Evolutionary conservation across 169 alveolate genomes (phyloP).

Genomic region (Eimeria mitis): DNA sequence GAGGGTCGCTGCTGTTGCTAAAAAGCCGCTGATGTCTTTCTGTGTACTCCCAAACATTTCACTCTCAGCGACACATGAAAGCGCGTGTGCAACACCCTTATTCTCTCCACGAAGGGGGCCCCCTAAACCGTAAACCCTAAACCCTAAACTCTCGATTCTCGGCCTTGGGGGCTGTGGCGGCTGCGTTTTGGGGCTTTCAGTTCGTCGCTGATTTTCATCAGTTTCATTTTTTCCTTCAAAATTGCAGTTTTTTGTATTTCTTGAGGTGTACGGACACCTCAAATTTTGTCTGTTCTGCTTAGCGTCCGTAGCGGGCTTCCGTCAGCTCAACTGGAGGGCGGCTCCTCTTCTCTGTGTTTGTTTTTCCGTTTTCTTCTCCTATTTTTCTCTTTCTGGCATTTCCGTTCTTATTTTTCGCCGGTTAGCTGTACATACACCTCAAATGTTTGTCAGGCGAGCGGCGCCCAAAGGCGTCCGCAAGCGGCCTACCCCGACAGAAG

Average conservation of each 20-base stretch:
- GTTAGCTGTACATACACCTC: not conserved
- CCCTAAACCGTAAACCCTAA: constrained; percentile 66
- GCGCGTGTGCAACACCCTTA: not conserved
- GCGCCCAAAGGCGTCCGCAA: constrained; percentile 38
- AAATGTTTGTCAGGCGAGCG: constrained; percentile 20
- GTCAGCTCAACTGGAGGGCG: too few species aligned
- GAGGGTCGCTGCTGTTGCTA: not conserved
- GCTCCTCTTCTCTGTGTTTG: not conserved
- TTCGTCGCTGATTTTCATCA: not conserved
- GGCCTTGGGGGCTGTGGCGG: constrained; percentile 24
- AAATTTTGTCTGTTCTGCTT: not conserved
- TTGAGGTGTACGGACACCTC: constrained; percentile 33
- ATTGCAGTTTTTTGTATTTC: not conserved
- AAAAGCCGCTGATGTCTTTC: not conserved
- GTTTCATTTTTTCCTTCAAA: not conserved
- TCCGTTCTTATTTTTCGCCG: too few species aligned
- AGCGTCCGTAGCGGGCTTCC: not conserved
- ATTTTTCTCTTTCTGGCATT: too few species aligned
- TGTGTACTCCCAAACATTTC: not conserved
- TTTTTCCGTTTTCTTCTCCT: not conserved
- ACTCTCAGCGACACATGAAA: not conserved
- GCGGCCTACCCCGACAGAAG: not conserved
- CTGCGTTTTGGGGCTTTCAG: constrained; percentile 12
- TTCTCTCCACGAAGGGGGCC: not conserved
- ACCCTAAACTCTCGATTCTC: constrained; percentile 30